Evolutionary conservation across 305 asterid genomes (phyloP).

Genomic region (Rubia occidens): DNA sequence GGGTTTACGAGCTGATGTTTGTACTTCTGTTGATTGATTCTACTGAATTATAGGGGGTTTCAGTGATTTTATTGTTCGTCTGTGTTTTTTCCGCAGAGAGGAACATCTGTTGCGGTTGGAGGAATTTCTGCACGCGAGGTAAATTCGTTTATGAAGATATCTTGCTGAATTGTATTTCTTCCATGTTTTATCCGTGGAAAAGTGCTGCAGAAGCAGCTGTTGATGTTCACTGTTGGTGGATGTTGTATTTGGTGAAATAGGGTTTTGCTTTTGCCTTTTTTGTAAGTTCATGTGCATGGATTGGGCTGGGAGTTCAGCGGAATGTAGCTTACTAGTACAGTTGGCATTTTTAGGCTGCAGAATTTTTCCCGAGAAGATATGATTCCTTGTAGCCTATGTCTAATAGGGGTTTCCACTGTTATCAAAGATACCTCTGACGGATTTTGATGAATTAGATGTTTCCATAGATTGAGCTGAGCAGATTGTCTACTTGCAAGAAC

Average conservation of each 20-base stretch:
- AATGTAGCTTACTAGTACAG: background rate
- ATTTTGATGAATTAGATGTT: background rate
- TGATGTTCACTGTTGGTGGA: background rate
- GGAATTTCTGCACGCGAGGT: slow-evolving; percentile 7
- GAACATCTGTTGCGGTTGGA: slow-evolving; percentile 18
- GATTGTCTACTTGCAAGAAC: background rate
- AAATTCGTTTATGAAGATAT: background rate
- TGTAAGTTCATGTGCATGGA: slow-evolving; percentile 12
- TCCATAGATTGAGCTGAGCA: background rate
- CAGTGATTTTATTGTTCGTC: slow-evolving; percentile 2
- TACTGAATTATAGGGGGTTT: slow-evolving; percentile 36
- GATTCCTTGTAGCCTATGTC: background rate
- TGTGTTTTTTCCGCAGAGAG: slow-evolving; percentile 6
- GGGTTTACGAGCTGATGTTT: slow-evolving; percentile 40
- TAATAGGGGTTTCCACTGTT: background rate
- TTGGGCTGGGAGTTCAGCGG: background rate
- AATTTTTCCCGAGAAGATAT: background rate
- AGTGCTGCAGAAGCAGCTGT: background rate
- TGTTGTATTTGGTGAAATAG: slow-evolving; percentile 4
- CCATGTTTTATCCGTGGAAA: background rate
- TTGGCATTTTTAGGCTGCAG: background rate
- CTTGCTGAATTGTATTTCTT: background rate
- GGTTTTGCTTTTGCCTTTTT: slow-evolving; percentile 6
- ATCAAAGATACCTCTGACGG: background rate
- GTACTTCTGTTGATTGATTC: slow-evolving; percentile 11